These are phyloP conservation scores for Nannochloris sp. DNA, from an alignment of 139 green algal genomes.

Conservation along the genomic window DNA sequence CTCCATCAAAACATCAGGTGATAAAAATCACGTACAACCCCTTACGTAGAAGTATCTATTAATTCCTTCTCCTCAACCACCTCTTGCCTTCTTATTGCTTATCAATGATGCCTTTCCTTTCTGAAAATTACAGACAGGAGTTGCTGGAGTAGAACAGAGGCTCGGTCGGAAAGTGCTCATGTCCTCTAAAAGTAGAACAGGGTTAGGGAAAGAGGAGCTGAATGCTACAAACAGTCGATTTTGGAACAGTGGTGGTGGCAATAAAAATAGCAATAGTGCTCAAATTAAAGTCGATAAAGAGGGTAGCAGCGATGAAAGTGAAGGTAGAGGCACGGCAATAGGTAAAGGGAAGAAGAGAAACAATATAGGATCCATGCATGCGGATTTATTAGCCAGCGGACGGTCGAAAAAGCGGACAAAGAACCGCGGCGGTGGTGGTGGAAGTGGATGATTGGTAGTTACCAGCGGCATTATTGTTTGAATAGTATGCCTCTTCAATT, in stretches of 20 bases:
- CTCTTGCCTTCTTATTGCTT: no score
- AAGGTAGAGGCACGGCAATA: no score
- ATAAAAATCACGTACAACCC: background rate
- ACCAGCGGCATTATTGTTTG: no score
- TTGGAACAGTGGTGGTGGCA: background rate
- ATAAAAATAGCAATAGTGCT: background rate
- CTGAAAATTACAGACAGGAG: background rate
- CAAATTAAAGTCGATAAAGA: no score
- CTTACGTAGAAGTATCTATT: background rate
- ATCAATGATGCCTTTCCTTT: background rate
- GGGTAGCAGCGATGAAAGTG: background rate
- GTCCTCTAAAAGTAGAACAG: background rate
- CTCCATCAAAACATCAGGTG: background rate
- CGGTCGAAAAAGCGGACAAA: background rate
- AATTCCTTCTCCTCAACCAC: no score
- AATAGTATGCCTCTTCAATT: no score
- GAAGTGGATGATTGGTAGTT: no score
- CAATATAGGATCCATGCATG: background rate
- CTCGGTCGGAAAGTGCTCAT: background rate
- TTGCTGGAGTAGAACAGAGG: background rate
- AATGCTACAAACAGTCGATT: background rate
- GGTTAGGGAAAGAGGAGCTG: background rate
- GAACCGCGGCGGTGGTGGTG: no score
- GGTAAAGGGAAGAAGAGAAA: background rate
- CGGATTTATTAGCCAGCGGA: background rate